These are phyloP conservation scores for Ramaria sp. DNA, from an alignment of 768 basidiomycete species.

Conservation along the genomic window DNA sequence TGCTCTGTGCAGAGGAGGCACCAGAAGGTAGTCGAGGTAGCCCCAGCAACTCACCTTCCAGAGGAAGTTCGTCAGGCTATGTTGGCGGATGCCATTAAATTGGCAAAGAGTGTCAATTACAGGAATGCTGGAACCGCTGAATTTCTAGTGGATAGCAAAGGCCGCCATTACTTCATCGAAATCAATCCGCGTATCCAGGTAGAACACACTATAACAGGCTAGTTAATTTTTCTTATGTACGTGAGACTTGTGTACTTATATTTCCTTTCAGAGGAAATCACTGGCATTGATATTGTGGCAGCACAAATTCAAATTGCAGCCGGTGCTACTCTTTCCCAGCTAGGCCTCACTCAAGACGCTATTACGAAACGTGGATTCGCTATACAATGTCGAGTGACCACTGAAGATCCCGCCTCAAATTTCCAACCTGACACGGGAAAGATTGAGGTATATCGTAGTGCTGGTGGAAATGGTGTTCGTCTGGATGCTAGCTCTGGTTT, in stretches of 20 bases:
- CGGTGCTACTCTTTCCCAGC: constrained; percentile 88
- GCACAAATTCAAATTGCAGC: constrained; percentile 99
- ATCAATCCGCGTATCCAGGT: constrained; percentile 99
- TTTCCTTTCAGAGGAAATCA: constrained; percentile 77
- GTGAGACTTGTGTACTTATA: background rate
- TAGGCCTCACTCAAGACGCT: constrained; percentile 91
- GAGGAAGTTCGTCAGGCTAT: constrained; percentile 88
- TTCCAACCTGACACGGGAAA: constrained; percentile 99
- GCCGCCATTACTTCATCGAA: constrained; percentile 98
- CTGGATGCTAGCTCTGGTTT: constrained; percentile 96
- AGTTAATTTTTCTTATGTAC: constrained; percentile 12
- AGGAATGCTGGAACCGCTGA: constrained; percentile 97
- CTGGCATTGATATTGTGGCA: constrained; percentile 97
- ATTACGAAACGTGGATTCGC: constrained; percentile 95
- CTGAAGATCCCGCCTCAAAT: constrained; percentile 82
- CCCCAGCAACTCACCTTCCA: constrained; percentile 88
- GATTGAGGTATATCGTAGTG: constrained; percentile 97
- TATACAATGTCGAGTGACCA: constrained; percentile 97
- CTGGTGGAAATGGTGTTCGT: constrained; percentile 97
- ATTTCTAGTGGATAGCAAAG: constrained; percentile 95
- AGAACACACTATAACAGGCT: constrained; percentile 97
- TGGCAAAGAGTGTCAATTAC: constrained; percentile 89
- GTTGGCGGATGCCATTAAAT: constrained; percentile 82
- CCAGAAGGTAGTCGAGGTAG: constrained; percentile 98
- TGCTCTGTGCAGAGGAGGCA: constrained; percentile 97